These are phyloP conservation scores for Xylariomycetidae sp. DNA, from an alignment of 2,329 filamentous ascomycete genomes.

Conservation along the genomic window DNA sequence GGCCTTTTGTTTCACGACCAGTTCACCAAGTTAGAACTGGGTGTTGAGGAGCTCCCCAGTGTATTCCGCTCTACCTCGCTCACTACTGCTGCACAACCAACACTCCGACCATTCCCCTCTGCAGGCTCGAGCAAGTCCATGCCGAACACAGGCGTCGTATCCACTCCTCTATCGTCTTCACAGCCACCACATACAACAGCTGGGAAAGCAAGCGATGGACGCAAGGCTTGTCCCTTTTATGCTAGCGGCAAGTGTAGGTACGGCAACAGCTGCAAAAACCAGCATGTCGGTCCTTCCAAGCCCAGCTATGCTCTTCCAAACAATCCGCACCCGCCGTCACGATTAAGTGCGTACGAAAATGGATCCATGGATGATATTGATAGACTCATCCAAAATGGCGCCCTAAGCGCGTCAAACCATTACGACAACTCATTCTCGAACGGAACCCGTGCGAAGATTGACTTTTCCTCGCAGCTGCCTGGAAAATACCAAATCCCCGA, in stretches of 20 bases:
- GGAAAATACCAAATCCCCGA: conserved; percentile 20
- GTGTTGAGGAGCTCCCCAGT: conserved; percentile 44
- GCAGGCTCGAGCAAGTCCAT: no score
- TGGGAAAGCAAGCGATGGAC: conserved; percentile 5
- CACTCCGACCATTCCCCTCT: no score
- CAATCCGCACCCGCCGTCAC: conserved; percentile 2
- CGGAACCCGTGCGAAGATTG: conserved; percentile 1
- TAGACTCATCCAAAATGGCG: no score
- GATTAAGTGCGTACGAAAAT: no score
- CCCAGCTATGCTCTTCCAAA: conserved; percentile 1
- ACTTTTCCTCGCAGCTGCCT: conserved; percentile 13
- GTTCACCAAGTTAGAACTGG: conserved; percentile 46
- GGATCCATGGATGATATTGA: no score
- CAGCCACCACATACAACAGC: no score
- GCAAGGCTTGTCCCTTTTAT: conserved; percentile 22
- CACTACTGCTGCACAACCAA: no score
- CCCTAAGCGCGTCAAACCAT: no score
- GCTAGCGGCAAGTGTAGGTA: conserved; percentile 25
- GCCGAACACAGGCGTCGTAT: no score
- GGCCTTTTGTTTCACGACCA: conserved; percentile 47
- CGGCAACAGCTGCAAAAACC: conserved; percentile 22
- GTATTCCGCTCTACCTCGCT: conserved; percentile 45
- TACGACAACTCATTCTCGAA: conserved; percentile 3
- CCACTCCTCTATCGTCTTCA: no score
- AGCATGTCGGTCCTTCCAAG: conserved; percentile 14